A percentile compares a stretch with the other conserved stretches of the same genome.
These are phyloP conservation scores for Plantago lanceolata DNA, from an alignment of 305 asterid species.

Conservation along the genomic window DNA sequence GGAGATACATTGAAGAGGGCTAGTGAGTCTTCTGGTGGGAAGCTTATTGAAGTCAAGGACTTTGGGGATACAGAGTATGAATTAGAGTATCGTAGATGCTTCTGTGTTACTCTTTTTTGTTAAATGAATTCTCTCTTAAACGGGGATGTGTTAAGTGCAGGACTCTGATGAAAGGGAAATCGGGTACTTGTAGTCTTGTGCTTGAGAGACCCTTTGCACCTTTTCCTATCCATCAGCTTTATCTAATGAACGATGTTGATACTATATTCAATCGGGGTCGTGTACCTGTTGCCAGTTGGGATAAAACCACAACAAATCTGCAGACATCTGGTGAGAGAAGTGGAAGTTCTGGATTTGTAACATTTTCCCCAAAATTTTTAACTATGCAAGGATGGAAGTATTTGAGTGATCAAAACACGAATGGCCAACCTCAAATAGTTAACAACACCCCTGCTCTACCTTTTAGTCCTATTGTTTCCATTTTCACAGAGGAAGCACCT, in stretches of 20 bases:
- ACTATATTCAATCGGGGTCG: slow-evolving; percentile 70
- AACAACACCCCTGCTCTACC: slow-evolving; percentile 46
- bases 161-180: slow-evolving; percentile 53
- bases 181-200: slow-evolving; percentile 74
- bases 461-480: slow-evolving; percentile 60
- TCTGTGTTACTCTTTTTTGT: neutral
- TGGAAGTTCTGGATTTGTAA: slow-evolving; percentile 74
- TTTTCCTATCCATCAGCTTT: slow-evolving; percentile 74
- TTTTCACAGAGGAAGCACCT: slow-evolving; percentile 51
- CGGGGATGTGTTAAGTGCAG: slow-evolving; percentile 43
- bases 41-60: slow-evolving; percentile 70
- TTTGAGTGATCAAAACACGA: slow-evolving; percentile 41
- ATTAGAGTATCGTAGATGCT: slow-evolving; percentile 9
- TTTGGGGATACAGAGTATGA: slow-evolving; percentile 74
- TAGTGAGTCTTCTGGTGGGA: slow-evolving; percentile 57
- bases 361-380: slow-evolving; percentile 70
- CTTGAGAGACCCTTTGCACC: slow-evolving; percentile 88
- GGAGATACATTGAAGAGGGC: slow-evolving; percentile 93
- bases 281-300: slow-evolving; percentile 76
- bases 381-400: slow-evolving; percentile 69
- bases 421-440: slow-evolving; percentile 30
- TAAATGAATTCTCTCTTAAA: neutral
- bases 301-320: slow-evolving; percentile 46
- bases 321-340: slow-evolving; percentile 42
- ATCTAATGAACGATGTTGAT: slow-evolving; percentile 57